Evolutionary conservation across 2,329 filamentous ascomycete species (phyloP).

Genomic region (Claviceps fusiformis): DNA sequence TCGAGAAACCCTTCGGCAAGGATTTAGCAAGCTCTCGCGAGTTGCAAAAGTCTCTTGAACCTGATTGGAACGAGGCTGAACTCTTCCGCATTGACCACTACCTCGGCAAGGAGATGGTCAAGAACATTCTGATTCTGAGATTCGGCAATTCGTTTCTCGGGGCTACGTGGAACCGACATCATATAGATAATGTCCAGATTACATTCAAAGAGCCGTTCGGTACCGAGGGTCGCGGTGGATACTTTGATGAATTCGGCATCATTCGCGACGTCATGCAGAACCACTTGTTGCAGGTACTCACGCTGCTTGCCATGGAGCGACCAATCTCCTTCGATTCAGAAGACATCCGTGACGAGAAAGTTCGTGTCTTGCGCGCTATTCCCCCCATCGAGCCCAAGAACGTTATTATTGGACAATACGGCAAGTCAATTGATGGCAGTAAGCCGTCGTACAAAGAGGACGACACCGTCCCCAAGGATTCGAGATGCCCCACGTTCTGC

Average conservation of each 20-base stretch:
- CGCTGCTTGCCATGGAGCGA: constrained; percentile 92
- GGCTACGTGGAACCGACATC: constrained; percentile 96
- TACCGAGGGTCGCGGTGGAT: constrained; percentile 92
- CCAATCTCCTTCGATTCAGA: constrained; percentile 97
- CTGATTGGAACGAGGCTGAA: constrained; percentile 98
- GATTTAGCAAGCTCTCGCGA: constrained; percentile 88
- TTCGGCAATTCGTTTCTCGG: constrained; percentile 99
- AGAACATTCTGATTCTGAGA: constrained; percentile 95
- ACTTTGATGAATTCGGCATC: constrained; percentile 99
- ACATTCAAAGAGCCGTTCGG: constrained; percentile 99
- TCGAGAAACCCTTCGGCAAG: constrained; percentile 99
- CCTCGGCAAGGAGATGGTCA: constrained; percentile 99
- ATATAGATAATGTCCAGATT: constrained; percentile 99
- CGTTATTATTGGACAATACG: constrained; percentile 98
- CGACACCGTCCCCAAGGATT: constrained; percentile 93
- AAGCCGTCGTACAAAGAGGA: constrained; percentile 99
- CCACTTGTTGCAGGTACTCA: constrained; percentile 92
- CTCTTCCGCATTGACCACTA: constrained; percentile 99
- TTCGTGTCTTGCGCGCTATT: constrained; percentile 87
- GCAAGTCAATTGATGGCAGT: constrained; percentile 85
- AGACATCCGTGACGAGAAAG: constrained; percentile 97
- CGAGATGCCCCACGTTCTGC: constrained; percentile 94
- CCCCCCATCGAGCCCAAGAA: constrained; percentile 96
- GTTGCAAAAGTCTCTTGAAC: constrained; percentile 85
- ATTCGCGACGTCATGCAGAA: constrained; percentile 99